phyloP scores from a whole-genome alignment of 2,329 filamentous ascomycete genomes.

The Colletotrichum cereale region DNA sequence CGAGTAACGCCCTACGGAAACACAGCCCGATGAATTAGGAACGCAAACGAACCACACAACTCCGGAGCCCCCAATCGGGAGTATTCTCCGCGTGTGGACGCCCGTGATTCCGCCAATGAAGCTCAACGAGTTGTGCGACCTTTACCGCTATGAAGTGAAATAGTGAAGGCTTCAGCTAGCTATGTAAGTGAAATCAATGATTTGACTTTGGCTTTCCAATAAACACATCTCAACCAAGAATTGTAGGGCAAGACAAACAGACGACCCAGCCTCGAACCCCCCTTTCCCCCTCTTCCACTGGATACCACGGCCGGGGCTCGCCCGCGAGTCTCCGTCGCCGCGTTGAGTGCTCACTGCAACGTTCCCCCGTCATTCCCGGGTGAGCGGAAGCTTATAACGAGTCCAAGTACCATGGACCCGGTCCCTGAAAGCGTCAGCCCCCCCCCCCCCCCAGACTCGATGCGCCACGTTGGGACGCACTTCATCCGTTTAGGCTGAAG shows the following conservation, averaged over 20 bases:
- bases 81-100: constrained; percentile 12
- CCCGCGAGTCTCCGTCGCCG: constrained; percentile 17
- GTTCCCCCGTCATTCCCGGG: constrained; percentile 16
- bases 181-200: neutral
- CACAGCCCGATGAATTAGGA: neutral
- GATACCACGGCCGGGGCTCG: neutral
- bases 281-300: neutral
- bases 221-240: neutral
- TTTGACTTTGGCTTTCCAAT: neutral
- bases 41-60: neutral
- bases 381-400: constrained; percentile 11
- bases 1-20: neutral
- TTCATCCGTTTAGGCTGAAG: constrained; percentile 32
- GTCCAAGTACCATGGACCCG: neutral
- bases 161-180: too few relatives aligned
- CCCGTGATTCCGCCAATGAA: constrained; percentile 22
- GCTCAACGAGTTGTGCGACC: neutral
- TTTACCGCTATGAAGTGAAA: neutral
- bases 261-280: too few relatives aligned
- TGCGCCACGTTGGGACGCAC: constrained; percentile 19
- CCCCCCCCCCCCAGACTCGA: neutral
- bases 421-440: neutral
- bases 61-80: constrained; percentile 22
- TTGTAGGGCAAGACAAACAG: neutral
- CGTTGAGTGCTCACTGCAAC: constrained; percentile 5